Evolutionary conservation across 228 moss, liverwort and hornwort species (phyloP).

Genomic region (Sphagnum fallax): DNA sequence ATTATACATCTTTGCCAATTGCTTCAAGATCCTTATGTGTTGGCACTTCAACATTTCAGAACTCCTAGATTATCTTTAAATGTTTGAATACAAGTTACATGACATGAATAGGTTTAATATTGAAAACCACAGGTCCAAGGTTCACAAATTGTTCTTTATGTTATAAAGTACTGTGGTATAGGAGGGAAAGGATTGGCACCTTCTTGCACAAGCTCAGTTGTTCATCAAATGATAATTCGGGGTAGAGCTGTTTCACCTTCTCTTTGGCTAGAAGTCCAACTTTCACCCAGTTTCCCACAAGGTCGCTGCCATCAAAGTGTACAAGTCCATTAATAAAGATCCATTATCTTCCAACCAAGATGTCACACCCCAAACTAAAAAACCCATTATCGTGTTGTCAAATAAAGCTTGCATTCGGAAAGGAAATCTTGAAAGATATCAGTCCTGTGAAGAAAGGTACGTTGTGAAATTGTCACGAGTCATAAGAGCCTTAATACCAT

Average conservation of each 20-base stretch:
- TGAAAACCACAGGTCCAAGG: neutral
- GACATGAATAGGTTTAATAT: neutral
- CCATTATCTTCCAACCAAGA: neutral
- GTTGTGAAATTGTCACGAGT: conserved; percentile 32
- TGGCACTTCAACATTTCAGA: conserved; percentile 5
- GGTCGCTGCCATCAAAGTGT: conserved; percentile 19
- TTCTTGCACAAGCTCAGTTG: conserved; percentile 41
- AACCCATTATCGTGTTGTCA: neutral
- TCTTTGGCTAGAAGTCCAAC: conserved; percentile 46
- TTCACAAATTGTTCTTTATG: conserved; percentile 1
- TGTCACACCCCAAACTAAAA: neutral
- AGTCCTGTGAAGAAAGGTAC: conserved; percentile 7
- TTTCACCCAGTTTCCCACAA: conserved; percentile 41
- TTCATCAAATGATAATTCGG: conserved; percentile 16
- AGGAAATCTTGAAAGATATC: neutral
- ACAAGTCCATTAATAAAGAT: conserved; percentile 1
- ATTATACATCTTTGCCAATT: neutral
- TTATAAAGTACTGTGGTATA: neutral
- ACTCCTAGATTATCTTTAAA: neutral
- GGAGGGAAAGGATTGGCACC: conserved; percentile 15
- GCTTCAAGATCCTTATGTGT: conserved; percentile 6
- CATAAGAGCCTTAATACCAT: conserved; percentile 47
- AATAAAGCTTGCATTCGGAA: neutral
- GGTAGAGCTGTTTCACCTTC: conserved; percentile 21
- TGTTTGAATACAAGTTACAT: neutral